A percentile compares a stretch with the other conserved stretches of the same genome.
Evolutionary conservation across 2,329 filamentous ascomycete genomes (phyloP).

Genomic region (Lasiodiplodia theobromae): DNA sequence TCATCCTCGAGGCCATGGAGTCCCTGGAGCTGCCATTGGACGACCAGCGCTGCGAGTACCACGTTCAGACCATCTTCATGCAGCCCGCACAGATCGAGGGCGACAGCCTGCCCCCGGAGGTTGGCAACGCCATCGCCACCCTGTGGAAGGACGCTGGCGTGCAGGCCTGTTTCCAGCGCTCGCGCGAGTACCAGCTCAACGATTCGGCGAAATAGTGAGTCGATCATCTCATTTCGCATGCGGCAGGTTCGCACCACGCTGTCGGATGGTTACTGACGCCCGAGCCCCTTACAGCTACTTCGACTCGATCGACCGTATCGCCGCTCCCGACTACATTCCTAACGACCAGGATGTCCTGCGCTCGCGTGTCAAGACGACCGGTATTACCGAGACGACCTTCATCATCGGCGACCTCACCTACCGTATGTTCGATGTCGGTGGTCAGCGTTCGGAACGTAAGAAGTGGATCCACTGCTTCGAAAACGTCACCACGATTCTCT

Average conservation of each 20-base stretch:
- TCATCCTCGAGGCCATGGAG: conserved; percentile 74
- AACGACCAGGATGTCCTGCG: conserved; percentile 95
- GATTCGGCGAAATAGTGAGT: conserved; percentile 95
- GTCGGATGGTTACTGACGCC: neutral
- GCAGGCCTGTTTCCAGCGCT: conserved; percentile 93
- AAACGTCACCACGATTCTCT: conserved; percentile 95
- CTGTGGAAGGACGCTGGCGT: conserved; percentile 94
- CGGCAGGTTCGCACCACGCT: neutral
- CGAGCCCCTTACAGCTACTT: conserved; percentile 73
- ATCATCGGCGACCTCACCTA: conserved; percentile 95
- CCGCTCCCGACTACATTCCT: conserved; percentile 89
- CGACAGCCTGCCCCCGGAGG: conserved; percentile 91
- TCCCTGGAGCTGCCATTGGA: conserved; percentile 80
- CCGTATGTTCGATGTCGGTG: conserved; percentile 97
- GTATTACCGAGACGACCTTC: conserved; percentile 96
- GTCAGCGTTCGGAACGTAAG: conserved; percentile 94
- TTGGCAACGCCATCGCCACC: conserved; percentile 89
- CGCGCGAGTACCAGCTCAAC: conserved; percentile 94
- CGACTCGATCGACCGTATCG: conserved; percentile 91
- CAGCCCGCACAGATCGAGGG: conserved; percentile 96
- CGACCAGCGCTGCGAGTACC: conserved; percentile 92
- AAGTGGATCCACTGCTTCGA: conserved; percentile 99
- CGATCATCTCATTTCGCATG: neutral
- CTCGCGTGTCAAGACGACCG: conserved; percentile 96
- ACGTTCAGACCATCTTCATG: conserved; percentile 99